Conservation (phyloP, 1,139 yeast genomes). For the Nakaseomyces uthaithaninus region DNA sequence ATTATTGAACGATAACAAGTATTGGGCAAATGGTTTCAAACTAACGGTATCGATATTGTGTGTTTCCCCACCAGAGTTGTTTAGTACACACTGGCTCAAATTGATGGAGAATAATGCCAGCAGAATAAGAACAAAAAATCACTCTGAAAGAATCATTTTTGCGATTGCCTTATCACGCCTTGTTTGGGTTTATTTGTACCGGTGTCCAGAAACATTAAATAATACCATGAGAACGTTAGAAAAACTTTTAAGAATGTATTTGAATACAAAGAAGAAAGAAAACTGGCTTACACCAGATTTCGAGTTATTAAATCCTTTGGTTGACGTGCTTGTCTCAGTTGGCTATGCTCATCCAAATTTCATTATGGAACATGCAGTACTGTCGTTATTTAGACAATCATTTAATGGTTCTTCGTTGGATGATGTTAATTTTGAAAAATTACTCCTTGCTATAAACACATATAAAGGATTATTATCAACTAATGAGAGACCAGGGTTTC, state of each 20-base stretch:
- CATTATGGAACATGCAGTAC: conserved; percentile 65
- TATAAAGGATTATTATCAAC: conserved; percentile 66
- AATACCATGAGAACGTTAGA: conserved; percentile 69
- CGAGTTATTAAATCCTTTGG: conserved; percentile 53
- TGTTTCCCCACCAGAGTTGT: conserved; percentile 73
- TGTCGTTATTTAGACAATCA: conserved; percentile 48
- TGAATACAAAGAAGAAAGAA: conserved; percentile 54
- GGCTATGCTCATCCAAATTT: conserved; percentile 77
- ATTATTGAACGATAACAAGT: conserved; percentile 41
- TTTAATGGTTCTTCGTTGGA: conserved; percentile 55
- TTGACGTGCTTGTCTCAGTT: conserved; percentile 63
- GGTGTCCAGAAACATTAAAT: conserved; percentile 83
- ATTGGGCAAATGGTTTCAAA: conserved; percentile 68
- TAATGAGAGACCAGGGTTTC: conserved; percentile 62
- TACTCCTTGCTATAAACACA: conserved; percentile 61
- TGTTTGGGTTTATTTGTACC: conserved; percentile 80
- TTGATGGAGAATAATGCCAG: conserved; percentile 48
- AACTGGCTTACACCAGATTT: conserved; percentile 65
- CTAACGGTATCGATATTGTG: conserved; percentile 67
- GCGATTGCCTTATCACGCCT: conserved; percentile 64
- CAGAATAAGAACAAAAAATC: conserved; percentile 37
- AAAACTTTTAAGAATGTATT: conserved; percentile 46
- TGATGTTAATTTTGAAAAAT: conserved; percentile 56
- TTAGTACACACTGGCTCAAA: conserved; percentile 65
- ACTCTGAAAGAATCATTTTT: conserved; percentile 55